A percentile compares a stretch with the other conserved stretches of the same genome.
Evolutionary conservation across 192 early-diverging fungal species (phyloP).

Genomic region (Gamsiella multidivaricata): DNA sequence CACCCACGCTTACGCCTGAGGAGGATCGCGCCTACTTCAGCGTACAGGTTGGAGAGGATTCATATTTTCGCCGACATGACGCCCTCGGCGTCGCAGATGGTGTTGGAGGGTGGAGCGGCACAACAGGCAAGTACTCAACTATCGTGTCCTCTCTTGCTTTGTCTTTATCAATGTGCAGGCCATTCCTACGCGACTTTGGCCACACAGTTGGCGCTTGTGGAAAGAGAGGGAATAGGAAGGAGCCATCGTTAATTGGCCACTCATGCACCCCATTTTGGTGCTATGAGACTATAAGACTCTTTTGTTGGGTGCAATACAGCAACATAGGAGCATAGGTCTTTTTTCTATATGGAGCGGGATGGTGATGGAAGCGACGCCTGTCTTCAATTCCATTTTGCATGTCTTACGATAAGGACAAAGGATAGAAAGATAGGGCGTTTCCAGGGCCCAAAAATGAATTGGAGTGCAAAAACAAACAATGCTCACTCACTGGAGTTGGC

Average conservation of each 20-base stretch:
- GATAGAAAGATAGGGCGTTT: not conserved
- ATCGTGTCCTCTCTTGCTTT: not conserved
- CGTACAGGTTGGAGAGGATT: conserved; percentile 90
- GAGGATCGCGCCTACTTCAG: conserved; percentile 68
- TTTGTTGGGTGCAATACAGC: too few relatives aligned
- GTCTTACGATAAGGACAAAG: not conserved
- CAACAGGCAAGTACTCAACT: conserved; percentile 44
- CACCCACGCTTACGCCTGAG: conserved; percentile 37
- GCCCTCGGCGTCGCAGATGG: conserved; percentile 95
- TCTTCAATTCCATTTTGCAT: not conserved
- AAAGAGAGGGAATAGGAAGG: not conserved
- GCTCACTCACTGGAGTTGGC: too few relatives aligned
- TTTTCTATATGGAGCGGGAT: too few relatives aligned
- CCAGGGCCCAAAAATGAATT: too few relatives aligned
- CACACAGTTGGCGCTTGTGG: not conserved
- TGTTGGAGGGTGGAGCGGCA: conserved; percentile 93
- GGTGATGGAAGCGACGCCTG: too few relatives aligned
- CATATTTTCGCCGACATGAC: conserved; percentile 89
- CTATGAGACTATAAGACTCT: too few relatives aligned
- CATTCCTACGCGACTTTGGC: too few relatives aligned
- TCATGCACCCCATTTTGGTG: too few relatives aligned
- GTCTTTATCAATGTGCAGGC: not conserved
- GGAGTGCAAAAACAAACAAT: too few relatives aligned
- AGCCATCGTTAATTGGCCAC: too few relatives aligned
- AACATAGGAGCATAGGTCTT: too few relatives aligned